Evolutionary conservation across 371 early-diverging fungal species (phyloP).

Genomic region (Rhizopus sp.): DNA sequence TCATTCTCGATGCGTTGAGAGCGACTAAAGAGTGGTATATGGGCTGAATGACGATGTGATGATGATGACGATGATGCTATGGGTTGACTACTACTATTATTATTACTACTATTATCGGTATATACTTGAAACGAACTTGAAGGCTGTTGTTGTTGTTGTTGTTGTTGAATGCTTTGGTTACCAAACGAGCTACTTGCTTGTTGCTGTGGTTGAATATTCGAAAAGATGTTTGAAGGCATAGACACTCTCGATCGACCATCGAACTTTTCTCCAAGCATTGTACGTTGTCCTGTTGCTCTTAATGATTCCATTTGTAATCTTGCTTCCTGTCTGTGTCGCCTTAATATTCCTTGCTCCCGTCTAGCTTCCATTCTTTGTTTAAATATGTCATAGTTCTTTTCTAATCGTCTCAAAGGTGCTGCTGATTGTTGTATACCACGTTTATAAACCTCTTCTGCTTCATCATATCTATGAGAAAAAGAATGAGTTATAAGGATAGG

Average conservation of each 20-base stretch:
- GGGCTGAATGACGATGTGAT: conserved; percentile 24
- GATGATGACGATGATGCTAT: conserved; percentile 15
- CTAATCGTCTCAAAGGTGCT: conserved; percentile 50
- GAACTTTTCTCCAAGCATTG: conserved; percentile 29
- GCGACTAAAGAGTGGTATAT: conserved; percentile 27
- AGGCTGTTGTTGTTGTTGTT: neutral
- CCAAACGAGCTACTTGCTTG: conserved; percentile 1
- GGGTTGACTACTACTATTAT: conserved; percentile 5
- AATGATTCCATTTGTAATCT: conserved; percentile 12
- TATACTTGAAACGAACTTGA: conserved; percentile 3
- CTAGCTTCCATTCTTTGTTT: conserved; percentile 5
- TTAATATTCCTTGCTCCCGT: conserved; percentile 2
- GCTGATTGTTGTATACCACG: conserved; percentile 60
- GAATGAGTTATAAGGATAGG: too few relatives aligned
- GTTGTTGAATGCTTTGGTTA: conserved; percentile 4
- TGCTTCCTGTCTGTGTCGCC: conserved; percentile 13
- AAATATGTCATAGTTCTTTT: conserved; percentile 13
- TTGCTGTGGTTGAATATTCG: conserved; percentile 10
- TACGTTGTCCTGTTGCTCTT: conserved; percentile 17
- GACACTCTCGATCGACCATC: conserved; percentile 19
- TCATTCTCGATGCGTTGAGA: conserved; percentile 50
- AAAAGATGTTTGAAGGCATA: conserved; percentile 19
- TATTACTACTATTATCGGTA: neutral
- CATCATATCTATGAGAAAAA: conserved; percentile 44
- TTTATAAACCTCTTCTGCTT: conserved; percentile 52